Evolutionary conservation across 306 rosid species (phyloP).

Genomic region (Coriaria nepalensis): DNA sequence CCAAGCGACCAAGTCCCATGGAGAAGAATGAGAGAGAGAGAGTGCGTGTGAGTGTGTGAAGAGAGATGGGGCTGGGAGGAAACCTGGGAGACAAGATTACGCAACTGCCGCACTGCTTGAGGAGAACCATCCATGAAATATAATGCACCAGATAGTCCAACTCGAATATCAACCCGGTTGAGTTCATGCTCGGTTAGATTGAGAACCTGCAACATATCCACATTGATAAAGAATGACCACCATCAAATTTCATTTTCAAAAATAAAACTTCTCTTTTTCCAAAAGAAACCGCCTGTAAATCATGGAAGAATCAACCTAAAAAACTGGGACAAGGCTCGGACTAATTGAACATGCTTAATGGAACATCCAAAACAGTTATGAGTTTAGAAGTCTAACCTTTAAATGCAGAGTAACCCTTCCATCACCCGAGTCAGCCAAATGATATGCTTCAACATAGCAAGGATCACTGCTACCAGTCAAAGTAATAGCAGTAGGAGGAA

Average conservation of each 20-base stretch:
- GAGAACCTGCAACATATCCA: slow-evolving; percentile 54
- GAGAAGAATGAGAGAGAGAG: not conserved
- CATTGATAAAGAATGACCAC: slow-evolving; percentile 16
- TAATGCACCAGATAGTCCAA: slow-evolving; percentile 82
- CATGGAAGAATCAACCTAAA: too few relatives aligned
- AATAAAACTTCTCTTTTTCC: too few relatives aligned
- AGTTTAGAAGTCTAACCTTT: slow-evolving; percentile 40
- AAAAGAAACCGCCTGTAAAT: too few relatives aligned
- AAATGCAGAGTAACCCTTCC: slow-evolving; percentile 86
- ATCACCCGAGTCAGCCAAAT: slow-evolving; percentile 83
- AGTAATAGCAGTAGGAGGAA: slow-evolving; percentile 92
- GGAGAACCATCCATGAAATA: slow-evolving; percentile 98
- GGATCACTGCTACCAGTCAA: slow-evolving; percentile 98
- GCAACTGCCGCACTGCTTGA: slow-evolving; percentile 95
- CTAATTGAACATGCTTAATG: too few relatives aligned
- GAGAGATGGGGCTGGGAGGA: slow-evolving; percentile 14
- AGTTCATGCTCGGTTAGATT: slow-evolving; percentile 91
- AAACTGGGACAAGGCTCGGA: too few relatives aligned
- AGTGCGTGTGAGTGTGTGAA: not conserved
- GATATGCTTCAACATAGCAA: slow-evolving; percentile 93
- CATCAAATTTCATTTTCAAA: not conserved
- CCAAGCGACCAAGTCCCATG: too few relatives aligned
- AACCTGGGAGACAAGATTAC: slow-evolving; percentile 96
- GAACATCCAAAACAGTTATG: not conserved
- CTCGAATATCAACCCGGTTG: slow-evolving; percentile 90